Base-by-base conservation (phyloP, 2,329 filamentous ascomycete species). In the Cryphonectria naterciae region DNA sequence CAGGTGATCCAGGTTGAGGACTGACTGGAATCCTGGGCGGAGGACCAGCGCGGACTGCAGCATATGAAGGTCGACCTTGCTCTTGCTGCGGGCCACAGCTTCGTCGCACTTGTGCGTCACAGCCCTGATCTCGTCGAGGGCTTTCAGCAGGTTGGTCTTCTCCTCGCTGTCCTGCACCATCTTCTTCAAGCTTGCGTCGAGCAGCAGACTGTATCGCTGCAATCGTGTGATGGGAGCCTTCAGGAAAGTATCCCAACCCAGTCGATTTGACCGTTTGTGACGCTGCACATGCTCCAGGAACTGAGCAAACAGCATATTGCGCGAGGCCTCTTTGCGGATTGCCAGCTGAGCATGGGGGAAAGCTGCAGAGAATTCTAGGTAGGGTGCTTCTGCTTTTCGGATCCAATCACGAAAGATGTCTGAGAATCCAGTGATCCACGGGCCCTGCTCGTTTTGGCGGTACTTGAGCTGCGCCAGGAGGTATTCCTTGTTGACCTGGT, bases 361-460 rank as follows among this genome's bases (percentile, higher is more conserved):
- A 0, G 91, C 91, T 1, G 92, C 91, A 54, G 95, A 95, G 80
- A 98, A 99, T 71, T 97, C 94, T 72, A 98, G 90, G 79, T 98
- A 99, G 15, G 93, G 92, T 2, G 87, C 85, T 80, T 92, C 94
- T 43, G 96, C 96, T 80, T 98, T 98, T 74, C 96, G 89, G 73
- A 98, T 97, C 96, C 96, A 99, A 82, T 99, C 96, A 71, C 96
- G 87, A 85, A 99, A 98, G 65, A 99, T 93, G 77, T 98, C 96
- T 78, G 95, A 98, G 81, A 98, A 98, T 3, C 96, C 96, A 17
- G 89, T 86, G 71, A 99, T 91, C 90, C 94, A 99, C 0, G 96
- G 96, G 0, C 96, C 96, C 82, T 99, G 95, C 79, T 98, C 96
- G 77, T 96, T 93, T 80, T 99, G 96, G 37, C 96, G 90, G 79